Conservation (phyloP, 2,329 filamentous ascomycete genomes). For the Onygenales sp. region DNA sequence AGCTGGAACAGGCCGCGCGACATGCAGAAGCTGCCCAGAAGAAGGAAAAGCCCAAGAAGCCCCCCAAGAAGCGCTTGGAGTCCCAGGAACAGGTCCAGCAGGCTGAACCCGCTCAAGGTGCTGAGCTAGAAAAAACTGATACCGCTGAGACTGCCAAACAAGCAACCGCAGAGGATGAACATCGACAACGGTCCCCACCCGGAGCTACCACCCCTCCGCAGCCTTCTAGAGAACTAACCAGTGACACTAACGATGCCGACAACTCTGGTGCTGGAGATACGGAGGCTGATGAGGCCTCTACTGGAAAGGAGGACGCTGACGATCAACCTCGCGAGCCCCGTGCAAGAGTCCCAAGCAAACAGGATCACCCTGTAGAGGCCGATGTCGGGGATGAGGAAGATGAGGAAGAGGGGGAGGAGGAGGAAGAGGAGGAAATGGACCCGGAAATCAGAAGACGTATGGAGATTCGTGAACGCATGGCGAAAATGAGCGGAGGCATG, state of each 20-base stretch:
- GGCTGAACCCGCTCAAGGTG: constrained; percentile 16
- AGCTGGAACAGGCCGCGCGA: constrained; percentile 76
- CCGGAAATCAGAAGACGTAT: constrained; percentile 77
- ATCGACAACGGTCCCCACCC: constrained; percentile 22
- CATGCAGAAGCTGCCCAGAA: constrained; percentile 69
- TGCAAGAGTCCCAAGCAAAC: constrained; percentile 1
- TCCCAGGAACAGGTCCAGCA: constrained; percentile 23
- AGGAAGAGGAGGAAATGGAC: constrained; percentile 76
- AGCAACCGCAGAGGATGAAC: constrained; percentile 24
- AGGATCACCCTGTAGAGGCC: constrained; percentile 35
- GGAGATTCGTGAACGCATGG: constrained; percentile 89
- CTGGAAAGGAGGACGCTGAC: constrained; percentile 67
- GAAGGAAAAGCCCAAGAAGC: constrained; percentile 80
- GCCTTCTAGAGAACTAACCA: constrained; percentile 44
- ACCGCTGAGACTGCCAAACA: constrained; percentile 25
- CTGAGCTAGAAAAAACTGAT: constrained; percentile 21
- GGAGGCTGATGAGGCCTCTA: constrained; percentile 52
- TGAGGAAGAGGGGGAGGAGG: constrained; percentile 48
- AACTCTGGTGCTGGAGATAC: constrained; percentile 55
- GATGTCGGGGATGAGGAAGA: constrained; percentile 38
- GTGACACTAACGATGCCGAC: constrained; percentile 57
- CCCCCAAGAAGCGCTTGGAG: constrained; percentile 55
- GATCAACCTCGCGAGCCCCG: constrained; percentile 32
- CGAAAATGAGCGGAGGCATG: constrained; percentile 97
- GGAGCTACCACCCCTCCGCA: constrained; percentile 22